Conservation (phyloP, 345 rosid species). For the Brassica rapa region DNA sequence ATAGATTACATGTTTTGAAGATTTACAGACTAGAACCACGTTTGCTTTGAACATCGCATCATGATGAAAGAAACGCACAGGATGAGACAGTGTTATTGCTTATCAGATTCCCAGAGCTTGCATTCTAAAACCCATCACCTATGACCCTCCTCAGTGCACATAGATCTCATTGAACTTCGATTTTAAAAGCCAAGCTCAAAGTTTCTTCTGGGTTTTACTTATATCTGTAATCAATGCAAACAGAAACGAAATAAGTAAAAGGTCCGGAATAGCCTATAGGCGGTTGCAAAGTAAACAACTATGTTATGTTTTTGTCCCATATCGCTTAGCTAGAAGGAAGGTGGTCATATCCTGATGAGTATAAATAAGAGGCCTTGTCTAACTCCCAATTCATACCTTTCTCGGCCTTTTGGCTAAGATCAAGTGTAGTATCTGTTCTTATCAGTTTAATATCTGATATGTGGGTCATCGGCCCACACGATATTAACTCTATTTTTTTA, state of each 20-base stretch:
- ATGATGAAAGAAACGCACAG: background rate
- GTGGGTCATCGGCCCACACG: constrained; percentile 34
- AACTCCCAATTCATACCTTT: constrained; percentile 39
- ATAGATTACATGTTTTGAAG: background rate
- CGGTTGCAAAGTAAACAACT: background rate
- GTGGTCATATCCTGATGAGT: background rate
- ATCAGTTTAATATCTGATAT: constrained; percentile 67
- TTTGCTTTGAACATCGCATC: background rate
- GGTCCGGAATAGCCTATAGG: background rate
- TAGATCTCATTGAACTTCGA: background rate
- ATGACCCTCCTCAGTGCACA: background rate
- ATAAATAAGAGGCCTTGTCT: background rate
- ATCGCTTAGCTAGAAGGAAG: background rate
- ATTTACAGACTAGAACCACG: background rate
- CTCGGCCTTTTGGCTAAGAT: constrained; percentile 76
- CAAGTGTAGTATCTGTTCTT: constrained; percentile 69
- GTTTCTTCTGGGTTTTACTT: background rate
- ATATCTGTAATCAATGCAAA: background rate
- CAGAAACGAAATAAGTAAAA: background rate
- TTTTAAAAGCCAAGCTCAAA: background rate
- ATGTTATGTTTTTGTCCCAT: background rate
- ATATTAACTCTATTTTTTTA: constrained; percentile 39
- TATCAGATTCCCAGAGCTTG: background rate
- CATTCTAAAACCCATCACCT: background rate
- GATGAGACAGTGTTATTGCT: background rate